Evolutionary conservation across 2,329 filamentous ascomycete genomes (phyloP).

Genomic region (Eutypa lata): DNA sequence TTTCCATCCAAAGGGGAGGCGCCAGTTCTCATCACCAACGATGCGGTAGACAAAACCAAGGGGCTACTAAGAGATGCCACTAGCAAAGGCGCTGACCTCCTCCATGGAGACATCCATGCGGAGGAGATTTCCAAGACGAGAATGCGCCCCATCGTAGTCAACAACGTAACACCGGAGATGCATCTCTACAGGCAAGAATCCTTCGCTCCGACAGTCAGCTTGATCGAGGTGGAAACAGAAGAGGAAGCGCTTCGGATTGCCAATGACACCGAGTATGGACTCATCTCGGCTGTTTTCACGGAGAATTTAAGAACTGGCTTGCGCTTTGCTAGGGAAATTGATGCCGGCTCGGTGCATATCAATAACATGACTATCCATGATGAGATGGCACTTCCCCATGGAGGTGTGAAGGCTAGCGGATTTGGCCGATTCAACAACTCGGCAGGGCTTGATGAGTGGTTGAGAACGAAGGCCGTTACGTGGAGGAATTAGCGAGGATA

Average conservation of each 20-base stretch:
- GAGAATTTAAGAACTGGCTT: slow-evolving; percentile 53
- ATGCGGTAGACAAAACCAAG: slow-evolving; percentile 28
- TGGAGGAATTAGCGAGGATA: slow-evolving; percentile 22
- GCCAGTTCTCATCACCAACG: slow-evolving; percentile 24
- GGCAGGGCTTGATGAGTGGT: slow-evolving; percentile 27
- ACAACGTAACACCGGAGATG: slow-evolving; percentile 61
- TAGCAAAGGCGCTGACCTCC: slow-evolving; percentile 53
- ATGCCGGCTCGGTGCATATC: slow-evolving; percentile 51
- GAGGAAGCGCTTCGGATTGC: slow-evolving; percentile 64
- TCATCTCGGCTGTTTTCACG: slow-evolving; percentile 63
- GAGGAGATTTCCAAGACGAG: slow-evolving; percentile 34
- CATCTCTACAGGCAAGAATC: slow-evolving; percentile 63
- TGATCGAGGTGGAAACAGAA: slow-evolving; percentile 56
- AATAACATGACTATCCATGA: slow-evolving; percentile 42
- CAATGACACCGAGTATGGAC: slow-evolving; percentile 69
- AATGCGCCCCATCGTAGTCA: slow-evolving; percentile 58
- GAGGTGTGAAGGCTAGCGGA: slow-evolving; percentile 38
- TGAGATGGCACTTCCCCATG: slow-evolving; percentile 39
- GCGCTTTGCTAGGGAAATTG: slow-evolving; percentile 48
- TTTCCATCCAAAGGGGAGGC: slow-evolving; percentile 23
- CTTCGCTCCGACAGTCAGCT: slow-evolving; percentile 62
- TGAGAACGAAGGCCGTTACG: slow-evolving; percentile 30
- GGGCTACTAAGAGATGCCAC: slow-evolving; percentile 52
- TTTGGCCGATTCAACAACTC: slow-evolving; percentile 39
- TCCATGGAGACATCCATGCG: slow-evolving; percentile 45